Conservation (phyloP, 202 grass and related monocot species). For the Schoenoplectus triqueter region DNA sequence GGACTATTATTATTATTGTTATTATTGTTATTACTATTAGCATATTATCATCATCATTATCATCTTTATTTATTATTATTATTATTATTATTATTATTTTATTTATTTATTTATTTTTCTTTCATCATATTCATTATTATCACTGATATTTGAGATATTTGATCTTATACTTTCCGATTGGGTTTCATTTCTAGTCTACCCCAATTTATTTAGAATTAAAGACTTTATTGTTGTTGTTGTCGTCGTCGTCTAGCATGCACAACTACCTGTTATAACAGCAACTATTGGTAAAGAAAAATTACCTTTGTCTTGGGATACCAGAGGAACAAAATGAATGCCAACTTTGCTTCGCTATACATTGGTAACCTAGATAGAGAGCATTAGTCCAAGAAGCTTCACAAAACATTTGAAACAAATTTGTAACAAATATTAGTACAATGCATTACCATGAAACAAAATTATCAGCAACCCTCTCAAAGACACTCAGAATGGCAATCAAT, state of each 20-base stretch:
- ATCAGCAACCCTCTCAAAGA: constrained; percentile 83
- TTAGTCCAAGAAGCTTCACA: constrained; percentile 13
- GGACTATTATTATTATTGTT: too few species aligned
- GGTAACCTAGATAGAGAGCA: constrained; percentile 62
- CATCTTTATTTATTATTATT: too few species aligned
- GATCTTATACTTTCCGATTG: too few species aligned
- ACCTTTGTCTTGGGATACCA: constrained; percentile 92
- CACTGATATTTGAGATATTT: too few species aligned
- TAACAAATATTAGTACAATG: not conserved
- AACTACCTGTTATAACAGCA: not conserved
- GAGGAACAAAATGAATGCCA: constrained; percentile 87
- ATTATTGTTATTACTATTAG: too few species aligned
- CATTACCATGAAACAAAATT: constrained; percentile 88
- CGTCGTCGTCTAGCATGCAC: not conserved
- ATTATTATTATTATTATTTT: too few species aligned
- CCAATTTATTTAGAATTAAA: too few species aligned
- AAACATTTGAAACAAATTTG: constrained; percentile 6
- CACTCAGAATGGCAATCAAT: constrained; percentile 72
- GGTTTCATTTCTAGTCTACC: too few species aligned
- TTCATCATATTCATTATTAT: too few species aligned
- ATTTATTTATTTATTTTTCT: too few species aligned
- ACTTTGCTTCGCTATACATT: constrained; percentile 94
- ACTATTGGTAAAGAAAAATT: not conserved
- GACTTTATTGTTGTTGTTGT: too few species aligned
- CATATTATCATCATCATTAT: too few species aligned